Base-by-base conservation (phyloP, 2,329 filamentous ascomycete species). In the Hirsutella minnesotensis region DNA sequence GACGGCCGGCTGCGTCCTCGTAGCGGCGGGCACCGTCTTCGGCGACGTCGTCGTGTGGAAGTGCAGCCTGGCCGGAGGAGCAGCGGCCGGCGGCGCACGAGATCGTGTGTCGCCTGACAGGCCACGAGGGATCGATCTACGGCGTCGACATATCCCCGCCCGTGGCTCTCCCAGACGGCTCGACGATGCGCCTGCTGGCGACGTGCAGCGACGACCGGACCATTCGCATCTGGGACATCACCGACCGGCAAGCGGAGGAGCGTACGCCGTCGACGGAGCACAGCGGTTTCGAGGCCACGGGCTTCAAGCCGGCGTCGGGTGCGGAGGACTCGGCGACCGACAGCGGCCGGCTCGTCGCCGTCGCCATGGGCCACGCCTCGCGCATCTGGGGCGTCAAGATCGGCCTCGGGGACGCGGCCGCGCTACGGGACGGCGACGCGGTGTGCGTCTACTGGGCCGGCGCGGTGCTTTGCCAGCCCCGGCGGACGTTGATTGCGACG, bases 131-230 rank as follows among this genome's bases (percentile, higher is more conserved):
- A 0, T 95, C 90, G 1, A 83, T 98, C 22, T 98, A 95, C 51
- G 89, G 87, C 1, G 84, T 98, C 3, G 73, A 79, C 27, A 83
- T 96, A 30, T 94, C 87, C 0, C 65, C 73, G 1, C 56, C 65
- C 50, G 60, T 81, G 18, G 47, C 48, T 7, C 50, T 63, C 19
- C 47, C 58, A 2, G 58, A 64, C 13, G 66, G 64, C 0, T 56
- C 55, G 7, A 57, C 57, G 18, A 65, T 67, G 21, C 71, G 84
- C 41, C 60, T 95, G n/a, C 69, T 98, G 29, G 85, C 83, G 13
- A 95, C 86, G 53, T 98, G 92, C 58, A 96, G 90, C 55, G 92
- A 98, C 56, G 92, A 98, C 61, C 75, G 92, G 40, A 95, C 88
- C 0, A 78, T 98, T 19, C 74, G 86, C 13, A 64, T 96, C 2